Percentiles rank a stretch among this genome's conserved stretches.
These are phyloP conservation scores for Sutorius australiensis DNA, from an alignment of 768 basidiomycete species.

Conservation along the genomic window DNA sequence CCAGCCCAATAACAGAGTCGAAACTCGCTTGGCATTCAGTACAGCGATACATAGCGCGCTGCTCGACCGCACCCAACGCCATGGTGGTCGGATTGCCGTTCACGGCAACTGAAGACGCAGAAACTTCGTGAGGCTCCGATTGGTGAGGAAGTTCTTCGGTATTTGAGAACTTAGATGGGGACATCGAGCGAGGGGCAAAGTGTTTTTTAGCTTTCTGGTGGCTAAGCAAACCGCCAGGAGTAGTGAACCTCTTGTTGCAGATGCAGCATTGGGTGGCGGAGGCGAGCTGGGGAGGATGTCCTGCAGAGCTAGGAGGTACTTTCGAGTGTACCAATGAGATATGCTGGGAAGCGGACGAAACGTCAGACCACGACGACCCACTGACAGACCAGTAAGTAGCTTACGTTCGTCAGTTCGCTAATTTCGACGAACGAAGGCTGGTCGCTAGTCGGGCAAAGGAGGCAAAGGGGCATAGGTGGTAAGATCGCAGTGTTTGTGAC, in stretches of 20 bases:
- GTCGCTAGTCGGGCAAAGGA: slow-evolving; percentile 21
- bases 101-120: neutral
- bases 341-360: slow-evolving; percentile 15
- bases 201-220: slow-evolving; percentile 27
- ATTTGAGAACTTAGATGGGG: slow-evolving; percentile 1
- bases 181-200: slow-evolving; percentile 6
- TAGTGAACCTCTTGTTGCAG: slow-evolving; percentile 26
- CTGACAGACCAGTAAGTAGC: neutral
- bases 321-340: slow-evolving; percentile 17
- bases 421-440: slow-evolving; percentile 23
- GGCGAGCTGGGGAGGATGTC: neutral
- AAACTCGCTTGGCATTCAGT: slow-evolving; percentile 19
- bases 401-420: slow-evolving; percentile 18
- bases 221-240: slow-evolving; percentile 11
- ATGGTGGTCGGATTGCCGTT: neutral
- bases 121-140: slow-evolving; percentile 1
- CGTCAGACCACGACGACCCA: slow-evolving; percentile 4
- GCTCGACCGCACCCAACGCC: neutral
- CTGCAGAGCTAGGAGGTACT: neutral
- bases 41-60: slow-evolving; percentile 13
- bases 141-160: slow-evolving; percentile 1
- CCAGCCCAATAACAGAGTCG: slow-evolving; percentile 13
- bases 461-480: slow-evolving; percentile 22
- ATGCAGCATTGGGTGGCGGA: slow-evolving; percentile 19
- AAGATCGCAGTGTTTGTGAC: slow-evolving; percentile 16